Evolutionary conservation across 2,329 filamentous ascomycete genomes (phyloP).

Genomic region (Juglanconis juglandina): DNA sequence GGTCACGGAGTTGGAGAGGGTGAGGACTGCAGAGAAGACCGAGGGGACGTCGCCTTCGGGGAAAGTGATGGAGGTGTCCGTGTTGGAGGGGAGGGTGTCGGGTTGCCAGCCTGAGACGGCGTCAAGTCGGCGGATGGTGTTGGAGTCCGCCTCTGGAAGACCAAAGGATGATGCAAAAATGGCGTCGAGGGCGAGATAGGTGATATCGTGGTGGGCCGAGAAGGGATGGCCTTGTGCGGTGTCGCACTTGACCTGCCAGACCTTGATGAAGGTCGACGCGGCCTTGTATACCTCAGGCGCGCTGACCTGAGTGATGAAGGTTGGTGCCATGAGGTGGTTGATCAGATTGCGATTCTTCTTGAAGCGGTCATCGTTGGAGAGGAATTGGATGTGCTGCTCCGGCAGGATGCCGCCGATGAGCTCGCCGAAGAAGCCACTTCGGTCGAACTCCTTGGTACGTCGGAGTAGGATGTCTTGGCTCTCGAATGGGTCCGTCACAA

Average conservation of each 20-base stretch:
- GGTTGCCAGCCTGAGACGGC: too few species aligned
- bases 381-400: constrained; percentile 31
- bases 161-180: constrained; percentile 28
- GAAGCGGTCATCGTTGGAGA: constrained; percentile 14
- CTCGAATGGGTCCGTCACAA: constrained; percentile 21
- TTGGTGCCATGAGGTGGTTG: constrained; percentile 12
- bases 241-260: constrained; percentile 20
- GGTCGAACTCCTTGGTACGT: constrained; percentile 20
- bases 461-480: constrained; percentile 22
- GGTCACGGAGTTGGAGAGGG: too few species aligned
- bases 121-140: too few species aligned
- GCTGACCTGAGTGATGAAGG: background rate
- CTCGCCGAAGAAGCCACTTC: constrained; percentile 4
- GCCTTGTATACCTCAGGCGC: constrained; percentile 7
- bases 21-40: too few species aligned
- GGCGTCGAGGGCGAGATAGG: constrained; percentile 6
- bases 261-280: constrained; percentile 20
- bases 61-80: too few species aligned
- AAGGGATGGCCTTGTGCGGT: constrained; percentile 17
- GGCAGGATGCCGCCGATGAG: constrained; percentile 31
- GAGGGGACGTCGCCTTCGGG: too few species aligned
- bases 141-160: too few species aligned
- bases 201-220: constrained; percentile 6
- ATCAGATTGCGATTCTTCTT: constrained; percentile 2
- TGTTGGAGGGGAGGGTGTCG: too few species aligned